Conservation (phyloP, 1,139 yeast species). For the Kluyveromyces sp. region DNA sequence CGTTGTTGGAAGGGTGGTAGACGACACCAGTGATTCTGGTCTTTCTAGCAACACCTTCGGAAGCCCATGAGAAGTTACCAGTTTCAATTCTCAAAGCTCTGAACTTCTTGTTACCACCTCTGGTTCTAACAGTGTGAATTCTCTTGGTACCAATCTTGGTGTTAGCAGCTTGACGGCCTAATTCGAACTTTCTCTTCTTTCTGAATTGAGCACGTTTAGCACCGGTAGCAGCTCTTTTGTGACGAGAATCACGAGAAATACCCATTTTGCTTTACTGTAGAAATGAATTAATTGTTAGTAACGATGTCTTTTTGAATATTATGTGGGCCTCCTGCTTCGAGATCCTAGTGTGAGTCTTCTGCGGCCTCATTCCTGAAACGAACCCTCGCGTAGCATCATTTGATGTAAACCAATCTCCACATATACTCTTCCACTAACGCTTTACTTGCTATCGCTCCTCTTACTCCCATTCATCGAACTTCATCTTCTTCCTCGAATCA, state of each 20-base stretch:
- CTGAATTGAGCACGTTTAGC: slow-evolving; percentile 99
- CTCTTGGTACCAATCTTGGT: slow-evolving; percentile 99
- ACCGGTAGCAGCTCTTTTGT: slow-evolving; percentile 99
- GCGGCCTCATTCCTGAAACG: too few relatives aligned
- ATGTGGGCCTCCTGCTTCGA: too few relatives aligned
- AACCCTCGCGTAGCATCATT: too few relatives aligned
- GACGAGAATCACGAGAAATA: slow-evolving; percentile 99
- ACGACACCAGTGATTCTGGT: slow-evolving; percentile 97
- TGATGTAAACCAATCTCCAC: too few relatives aligned
- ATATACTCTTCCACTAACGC: too few relatives aligned
- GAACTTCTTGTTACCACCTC: slow-evolving; percentile 99
- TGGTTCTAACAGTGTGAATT: slow-evolving; percentile 97
- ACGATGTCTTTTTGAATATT: slow-evolving; percentile 1
- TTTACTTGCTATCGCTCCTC: too few relatives aligned
- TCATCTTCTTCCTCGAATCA: too few relatives aligned
- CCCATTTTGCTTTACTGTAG: slow-evolving; percentile 58
- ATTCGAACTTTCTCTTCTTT: slow-evolving; percentile 99
- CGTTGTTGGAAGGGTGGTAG: slow-evolving; percentile 99
- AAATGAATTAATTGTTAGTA: slow-evolving; percentile 17
- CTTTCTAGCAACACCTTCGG: slow-evolving; percentile 97
- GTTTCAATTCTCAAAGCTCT: slow-evolving; percentile 99
- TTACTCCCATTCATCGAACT: too few relatives aligned
- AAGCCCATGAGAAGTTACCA: slow-evolving; percentile 99
- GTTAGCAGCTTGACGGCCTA: slow-evolving; percentile 99
- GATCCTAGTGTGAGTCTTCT: too few relatives aligned